These are phyloP conservation scores for Ochetophila trinervis DNA, from an alignment of 306 rosid species.

Conservation along the genomic window DNA sequence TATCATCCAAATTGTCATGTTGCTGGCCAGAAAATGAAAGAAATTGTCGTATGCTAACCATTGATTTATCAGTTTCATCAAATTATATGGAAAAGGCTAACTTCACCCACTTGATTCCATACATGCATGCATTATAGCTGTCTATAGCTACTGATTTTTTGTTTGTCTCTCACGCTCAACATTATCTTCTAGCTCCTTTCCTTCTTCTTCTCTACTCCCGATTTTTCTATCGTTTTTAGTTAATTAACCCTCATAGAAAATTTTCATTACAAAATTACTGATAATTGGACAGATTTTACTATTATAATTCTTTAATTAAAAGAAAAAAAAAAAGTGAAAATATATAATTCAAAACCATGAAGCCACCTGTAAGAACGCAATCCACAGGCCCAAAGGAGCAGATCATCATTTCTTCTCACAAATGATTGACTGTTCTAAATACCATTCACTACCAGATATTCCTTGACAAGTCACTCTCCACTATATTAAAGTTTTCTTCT, in stretches of 20 bases:
- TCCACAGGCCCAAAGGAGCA: constrained; percentile 7
- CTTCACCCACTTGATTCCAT: no score
- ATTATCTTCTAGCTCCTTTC: not conserved
- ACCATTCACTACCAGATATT: constrained; percentile 19
- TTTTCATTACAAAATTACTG: no score
- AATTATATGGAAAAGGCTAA: not conserved
- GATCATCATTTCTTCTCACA: constrained; percentile 6
- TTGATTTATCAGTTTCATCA: constrained; percentile 3
- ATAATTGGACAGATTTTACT: no score
- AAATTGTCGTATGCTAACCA: not conserved
- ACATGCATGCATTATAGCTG: constrained; percentile 5
- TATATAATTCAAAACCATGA: not conserved
- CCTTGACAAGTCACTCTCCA: constrained; percentile 20
- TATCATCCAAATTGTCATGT: not conserved
- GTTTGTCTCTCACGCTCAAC: not conserved
- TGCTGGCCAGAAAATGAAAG: constrained; percentile 17
- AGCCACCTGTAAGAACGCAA: constrained; percentile 10
- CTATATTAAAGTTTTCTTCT: not conserved
- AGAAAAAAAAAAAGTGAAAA: no score
- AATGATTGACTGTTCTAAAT: constrained; percentile 16
- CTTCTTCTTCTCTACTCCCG: not conserved
- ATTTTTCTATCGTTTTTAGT: no score
- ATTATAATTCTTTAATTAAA: no score
- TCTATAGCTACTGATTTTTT: not conserved
- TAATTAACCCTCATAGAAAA: no score